These are phyloP conservation scores for Papiliotrema fonsecae DNA, from an alignment of 1,284 basidiomycete genomes.

Conservation along the genomic window DNA sequence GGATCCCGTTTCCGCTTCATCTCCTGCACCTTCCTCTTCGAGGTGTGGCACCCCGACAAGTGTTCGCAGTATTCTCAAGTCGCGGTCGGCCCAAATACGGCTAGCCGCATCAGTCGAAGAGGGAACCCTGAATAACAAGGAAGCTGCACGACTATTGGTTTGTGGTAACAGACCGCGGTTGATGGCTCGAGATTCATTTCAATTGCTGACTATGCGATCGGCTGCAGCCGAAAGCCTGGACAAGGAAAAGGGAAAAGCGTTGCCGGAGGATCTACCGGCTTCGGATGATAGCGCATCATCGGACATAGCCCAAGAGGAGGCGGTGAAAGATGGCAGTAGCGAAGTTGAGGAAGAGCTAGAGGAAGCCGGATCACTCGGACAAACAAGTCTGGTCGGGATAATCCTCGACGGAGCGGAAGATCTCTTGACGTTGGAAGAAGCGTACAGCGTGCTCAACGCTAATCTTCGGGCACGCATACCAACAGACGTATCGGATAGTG, in stretches of 20 bases:
- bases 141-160: constrained; percentile 35
- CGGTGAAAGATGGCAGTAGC: constrained; percentile 6
- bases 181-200: constrained; percentile 31
- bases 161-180: constrained; percentile 32
- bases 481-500: neutral
- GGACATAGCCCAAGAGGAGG: constrained; percentile 5
- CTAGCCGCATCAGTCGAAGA: constrained; percentile 39
- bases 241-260: constrained; percentile 11
- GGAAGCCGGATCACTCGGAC: constrained; percentile 33
- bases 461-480: constrained; percentile 22
- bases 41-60: neutral
- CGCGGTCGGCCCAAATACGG: constrained; percentile 27
- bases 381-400: constrained; percentile 31
- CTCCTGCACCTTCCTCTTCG: constrained; percentile 5
- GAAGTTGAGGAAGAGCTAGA: constrained; percentile 34
- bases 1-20: constrained; percentile 7
- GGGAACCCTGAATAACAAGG: constrained; percentile 44
- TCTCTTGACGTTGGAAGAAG: constrained; percentile 44
- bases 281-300: constrained; percentile 28
- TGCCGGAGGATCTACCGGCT: constrained; percentile 18
- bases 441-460: constrained; percentile 31
- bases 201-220: constrained; percentile 23
- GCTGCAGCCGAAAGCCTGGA: constrained; percentile 14
- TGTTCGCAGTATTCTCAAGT: constrained; percentile 33
- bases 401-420: constrained; percentile 42